A percentile compares a stretch with the other conserved stretches of the same genome.
Conservation (phyloP, 306 rosid species). For the Quillaja saponaria region DNA sequence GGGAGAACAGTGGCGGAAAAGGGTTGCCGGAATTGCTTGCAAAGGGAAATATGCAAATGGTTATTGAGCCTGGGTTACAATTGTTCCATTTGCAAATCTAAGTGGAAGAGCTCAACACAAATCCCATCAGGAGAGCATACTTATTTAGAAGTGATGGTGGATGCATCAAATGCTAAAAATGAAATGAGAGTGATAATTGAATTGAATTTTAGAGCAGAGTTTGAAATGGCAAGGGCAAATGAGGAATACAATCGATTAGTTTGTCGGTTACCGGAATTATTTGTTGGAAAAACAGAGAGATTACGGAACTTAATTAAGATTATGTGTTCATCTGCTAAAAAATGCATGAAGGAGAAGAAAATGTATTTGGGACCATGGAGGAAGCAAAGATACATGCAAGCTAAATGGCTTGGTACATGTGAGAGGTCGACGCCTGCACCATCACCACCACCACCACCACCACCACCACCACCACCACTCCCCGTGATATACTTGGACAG, state of each 20-base stretch:
- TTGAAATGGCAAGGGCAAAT: constrained; percentile 73
- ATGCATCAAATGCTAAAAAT: constrained; percentile 43
- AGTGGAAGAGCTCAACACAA: constrained; percentile 57
- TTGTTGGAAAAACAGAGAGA: constrained; percentile 71
- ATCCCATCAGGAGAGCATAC: constrained; percentile 74
- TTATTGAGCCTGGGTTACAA: constrained; percentile 55
- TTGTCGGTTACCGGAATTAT: constrained; percentile 60
- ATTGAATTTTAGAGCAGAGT: constrained; percentile 64
- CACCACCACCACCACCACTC: constrained; percentile 35
- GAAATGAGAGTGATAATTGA: constrained; percentile 61
- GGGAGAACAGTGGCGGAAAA: constrained; percentile 15
- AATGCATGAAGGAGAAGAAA: constrained; percentile 84
- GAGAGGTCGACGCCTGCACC: constrained; percentile 44
- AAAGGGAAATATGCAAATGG: constrained; percentile 54
- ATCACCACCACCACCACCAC: too few relatives aligned
- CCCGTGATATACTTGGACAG: constrained; percentile 30
- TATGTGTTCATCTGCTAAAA: constrained; percentile 73
- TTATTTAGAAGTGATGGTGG: constrained; percentile 65
- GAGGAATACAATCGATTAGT: constrained; percentile 62
- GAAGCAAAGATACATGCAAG: constrained; percentile 76
- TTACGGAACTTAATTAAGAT: constrained; percentile 51
- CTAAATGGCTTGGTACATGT: constrained; percentile 72
- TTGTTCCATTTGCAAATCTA: constrained; percentile 67
- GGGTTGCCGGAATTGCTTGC: constrained; percentile 72
- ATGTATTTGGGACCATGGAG: constrained; percentile 92